Evolutionary conservation across 1,284 basidiomycete genomes (phyloP).

Genomic region (Austroboletus novae-zelandiae): DNA sequence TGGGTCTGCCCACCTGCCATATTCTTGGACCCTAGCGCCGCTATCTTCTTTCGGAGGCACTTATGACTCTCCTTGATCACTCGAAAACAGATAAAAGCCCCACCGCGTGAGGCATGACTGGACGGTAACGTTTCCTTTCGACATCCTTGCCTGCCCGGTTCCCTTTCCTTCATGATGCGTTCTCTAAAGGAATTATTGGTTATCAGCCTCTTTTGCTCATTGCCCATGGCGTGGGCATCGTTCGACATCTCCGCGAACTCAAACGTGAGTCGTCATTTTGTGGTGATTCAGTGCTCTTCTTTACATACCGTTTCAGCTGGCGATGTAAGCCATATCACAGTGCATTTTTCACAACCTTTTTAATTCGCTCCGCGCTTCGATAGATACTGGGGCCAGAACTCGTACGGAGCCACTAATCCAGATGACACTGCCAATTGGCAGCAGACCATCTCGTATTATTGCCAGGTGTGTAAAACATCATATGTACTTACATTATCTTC

Average conservation of each 20-base stretch:
- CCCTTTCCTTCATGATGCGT: not conserved
- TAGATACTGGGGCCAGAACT: slow-evolving; percentile 35
- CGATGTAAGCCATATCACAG: slow-evolving; percentile 15
- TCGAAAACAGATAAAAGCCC: slow-evolving; percentile 16
- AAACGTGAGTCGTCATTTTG: slow-evolving; percentile 22
- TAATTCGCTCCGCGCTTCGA: not conserved
- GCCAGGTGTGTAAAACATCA: slow-evolving; percentile 12
- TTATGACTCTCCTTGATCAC: not conserved
- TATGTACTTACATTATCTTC: not conserved
- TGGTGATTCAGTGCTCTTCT: not conserved
- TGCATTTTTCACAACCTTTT: not conserved
- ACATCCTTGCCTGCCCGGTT: not conserved
- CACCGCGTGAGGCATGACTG: not conserved
- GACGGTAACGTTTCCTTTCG: not conserved
- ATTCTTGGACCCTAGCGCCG: not conserved
- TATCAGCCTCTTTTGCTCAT: not conserved
- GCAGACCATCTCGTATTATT: slow-evolving; percentile 28
- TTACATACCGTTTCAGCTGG: slow-evolving; percentile 16
- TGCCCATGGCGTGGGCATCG: slow-evolving; percentile 4
- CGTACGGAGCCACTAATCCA: slow-evolving; percentile 30
- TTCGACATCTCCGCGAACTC: slow-evolving; percentile 25
- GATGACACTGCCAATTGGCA: slow-evolving; percentile 26
- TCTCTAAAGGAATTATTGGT: not conserved
- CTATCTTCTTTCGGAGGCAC: not conserved
- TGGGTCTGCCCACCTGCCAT: slow-evolving; percentile 8